Evolutionary conservation across 176 grass and related monocot genomes (phyloP), one percentile per base, ranked within the genome.

Genomic region (Phoenix roebelenii): DNA sequence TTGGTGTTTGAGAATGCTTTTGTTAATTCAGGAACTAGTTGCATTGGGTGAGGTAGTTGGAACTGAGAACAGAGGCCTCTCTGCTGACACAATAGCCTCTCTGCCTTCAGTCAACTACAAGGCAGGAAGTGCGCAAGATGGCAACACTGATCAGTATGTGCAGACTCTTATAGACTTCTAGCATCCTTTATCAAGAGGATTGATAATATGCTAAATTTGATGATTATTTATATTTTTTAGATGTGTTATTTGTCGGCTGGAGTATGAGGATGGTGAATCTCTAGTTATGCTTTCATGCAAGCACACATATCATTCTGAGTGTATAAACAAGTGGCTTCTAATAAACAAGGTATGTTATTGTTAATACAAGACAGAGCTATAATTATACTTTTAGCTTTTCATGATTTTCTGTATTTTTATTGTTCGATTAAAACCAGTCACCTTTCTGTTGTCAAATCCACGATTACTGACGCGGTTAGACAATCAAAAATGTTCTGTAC

Each of bases 1-100:
- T 44, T 44, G 35, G 10, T 44, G 35, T 44, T 44, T 44, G 35
- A 14, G 35, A 44, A 44, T 44, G 35, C 5, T 16, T 89, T 82
- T 68, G 71, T 26, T 54, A 56, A 56, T 76, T 17, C 44, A 98
- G 94, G 94, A 98, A 66, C 74, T 98, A 60, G 60, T 98, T 51
- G 94, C 94, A 76, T 85, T 98, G 66, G 94, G 94, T 1, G 94
- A 98, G 59, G 84, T 89, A 57, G 94, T 98, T 83, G 94, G 88
- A 64, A 93, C 88, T 56, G 88, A 92, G 84, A 85, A 58, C 65
- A 87, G 94, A 87, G 94, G 94, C 48, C 84, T 88, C 48, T 85
- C 88, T 73, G 84, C 82, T 71, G 88, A 89, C 72, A 79, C 74
- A 51, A 89, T 93, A 74, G 88, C 94, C 62, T 77, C 88, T 75